Base-by-base conservation (phyloP, 129 eudicot genomes). In the Pittosporum tobira region DNA sequence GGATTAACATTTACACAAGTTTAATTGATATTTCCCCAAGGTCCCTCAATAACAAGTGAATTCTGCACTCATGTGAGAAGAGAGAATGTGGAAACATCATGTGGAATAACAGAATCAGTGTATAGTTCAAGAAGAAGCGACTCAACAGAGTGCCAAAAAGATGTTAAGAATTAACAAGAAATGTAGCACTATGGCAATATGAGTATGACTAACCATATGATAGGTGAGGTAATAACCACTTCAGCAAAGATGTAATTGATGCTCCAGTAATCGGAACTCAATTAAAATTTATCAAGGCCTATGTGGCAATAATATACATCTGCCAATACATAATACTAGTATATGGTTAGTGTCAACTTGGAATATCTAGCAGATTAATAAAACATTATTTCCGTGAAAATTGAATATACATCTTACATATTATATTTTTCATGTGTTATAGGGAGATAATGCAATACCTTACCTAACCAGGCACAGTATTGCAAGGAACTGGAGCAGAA, bases 381-480 rank as follows among this genome's bases (percentile, higher is more conserved):
- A 16, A 52, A n/a, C n/a, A n/a, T n/a, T 9, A 27, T 9, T 52
- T 52, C 6, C 0, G 16, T 3, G 20, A 25, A 34, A 34, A 27
- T 14, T 9, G 29, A 26, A 26, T 15, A 0, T 4, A 51, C 40
- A 5, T 12, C 40, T 34, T 4, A 34, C 7, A 34, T 34, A 34
- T 34, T 34, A 12, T 12, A 48, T 48, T 30, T 6, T 19, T 16
- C 15, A 11, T 19, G 26, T 19, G 48, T 37, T 21, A n/a, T 12
- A 30, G 19, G 21, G 22, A 68, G 30, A 58, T 16, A 10, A 50
- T 37, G 42, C 34, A n/a, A 43, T 68, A 63, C 73, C 72, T 48
- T 66, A 63, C 48, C 68, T 57, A 44, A 46, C 21, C 14, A 8
- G 55, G 40, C 8, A 20, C 18, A 52, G 7, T 53, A 3, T 10